Conservation (phyloP, 106 monocot genomes). For the Dendrobium huoshanense region DNA sequence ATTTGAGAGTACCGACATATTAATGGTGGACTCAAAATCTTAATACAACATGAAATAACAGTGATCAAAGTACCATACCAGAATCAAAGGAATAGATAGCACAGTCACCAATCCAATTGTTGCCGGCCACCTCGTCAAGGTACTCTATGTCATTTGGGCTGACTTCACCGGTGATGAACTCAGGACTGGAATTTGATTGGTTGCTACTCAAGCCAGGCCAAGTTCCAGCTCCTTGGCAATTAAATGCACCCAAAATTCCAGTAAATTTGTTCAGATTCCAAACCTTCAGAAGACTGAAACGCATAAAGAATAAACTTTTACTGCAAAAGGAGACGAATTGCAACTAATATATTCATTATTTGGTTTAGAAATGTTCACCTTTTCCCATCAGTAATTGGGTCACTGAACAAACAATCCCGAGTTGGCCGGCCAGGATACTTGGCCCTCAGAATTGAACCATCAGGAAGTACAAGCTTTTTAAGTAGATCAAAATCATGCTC, state of each 20-base stretch:
- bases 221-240: slow-evolving; percentile 52
- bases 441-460: slow-evolving; percentile 43
- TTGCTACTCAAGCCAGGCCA: slow-evolving; percentile 23
- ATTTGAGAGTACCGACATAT: neutral
- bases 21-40: neutral
- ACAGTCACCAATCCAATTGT: slow-evolving; percentile 32
- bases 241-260: slow-evolving; percentile 41
- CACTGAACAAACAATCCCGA: slow-evolving; percentile 37
- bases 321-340: neutral
- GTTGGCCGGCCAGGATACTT: slow-evolving; percentile 47
- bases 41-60: neutral
- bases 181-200: neutral
- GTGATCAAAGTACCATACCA: slow-evolving; percentile 10
- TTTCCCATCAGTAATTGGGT: slow-evolving; percentile 41
- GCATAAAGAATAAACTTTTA: neutral
- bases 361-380: slow-evolving; percentile 8
- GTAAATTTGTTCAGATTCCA: slow-evolving; percentile 38
- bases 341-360: neutral
- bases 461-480: slow-evolving; percentile 36
- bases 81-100: slow-evolving; percentile 33
- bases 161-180: slow-evolving; percentile 15
- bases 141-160: slow-evolving; percentile 24
- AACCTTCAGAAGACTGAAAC: slow-evolving; percentile 36
- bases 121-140: slow-evolving; percentile 31
- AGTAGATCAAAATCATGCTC: slow-evolving; percentile 41